A percentile compares a stretch with the other conserved stretches of the same genome.
These are phyloP conservation scores for Colletotrichum tofieldiae DNA, from an alignment of 2,329 filamentous ascomycete species.

Conservation along the genomic window DNA sequence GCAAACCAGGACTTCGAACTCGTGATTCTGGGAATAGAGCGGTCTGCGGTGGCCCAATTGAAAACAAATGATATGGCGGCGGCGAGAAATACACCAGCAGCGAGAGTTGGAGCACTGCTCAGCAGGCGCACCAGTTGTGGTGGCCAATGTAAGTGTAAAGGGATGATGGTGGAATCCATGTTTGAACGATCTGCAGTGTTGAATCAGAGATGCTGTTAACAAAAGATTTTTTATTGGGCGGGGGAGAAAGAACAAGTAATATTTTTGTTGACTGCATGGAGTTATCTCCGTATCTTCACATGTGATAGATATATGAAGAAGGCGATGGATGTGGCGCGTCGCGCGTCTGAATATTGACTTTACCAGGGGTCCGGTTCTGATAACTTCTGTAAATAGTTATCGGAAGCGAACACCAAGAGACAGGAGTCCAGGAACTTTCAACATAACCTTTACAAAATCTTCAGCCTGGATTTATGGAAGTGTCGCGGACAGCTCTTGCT, in stretches of 20 bases:
- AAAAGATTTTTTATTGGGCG: background rate
- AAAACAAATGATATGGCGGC: background rate
- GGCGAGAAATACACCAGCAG: background rate
- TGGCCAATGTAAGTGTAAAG: slow-evolving; percentile 13
- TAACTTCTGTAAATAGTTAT: background rate
- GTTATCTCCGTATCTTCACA: background rate
- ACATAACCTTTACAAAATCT: background rate
- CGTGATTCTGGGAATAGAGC: slow-evolving; percentile 20
- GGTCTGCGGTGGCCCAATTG: background rate
- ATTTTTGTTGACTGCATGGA: background rate
- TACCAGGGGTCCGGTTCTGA: background rate
- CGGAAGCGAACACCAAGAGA: background rate
- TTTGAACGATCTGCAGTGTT: background rate
- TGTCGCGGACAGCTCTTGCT: background rate
- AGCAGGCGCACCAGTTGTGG: slow-evolving; percentile 7
- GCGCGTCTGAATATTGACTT: background rate
- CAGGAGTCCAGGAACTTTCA: background rate
- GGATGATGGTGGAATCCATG: slow-evolving; percentile 19
- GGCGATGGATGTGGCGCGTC: background rate
- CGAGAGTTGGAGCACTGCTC: background rate
- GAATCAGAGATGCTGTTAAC: background rate
- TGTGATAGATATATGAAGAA: background rate
- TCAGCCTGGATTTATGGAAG: background rate
- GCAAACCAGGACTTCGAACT: slow-evolving; percentile 37
- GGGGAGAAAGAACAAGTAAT: background rate